A percentile compares a stretch with the other conserved stretches of the same genome.
Evolutionary conservation across 352 stramenopile species (phyloP).

Genomic region (Globisporangium splendens): DNA sequence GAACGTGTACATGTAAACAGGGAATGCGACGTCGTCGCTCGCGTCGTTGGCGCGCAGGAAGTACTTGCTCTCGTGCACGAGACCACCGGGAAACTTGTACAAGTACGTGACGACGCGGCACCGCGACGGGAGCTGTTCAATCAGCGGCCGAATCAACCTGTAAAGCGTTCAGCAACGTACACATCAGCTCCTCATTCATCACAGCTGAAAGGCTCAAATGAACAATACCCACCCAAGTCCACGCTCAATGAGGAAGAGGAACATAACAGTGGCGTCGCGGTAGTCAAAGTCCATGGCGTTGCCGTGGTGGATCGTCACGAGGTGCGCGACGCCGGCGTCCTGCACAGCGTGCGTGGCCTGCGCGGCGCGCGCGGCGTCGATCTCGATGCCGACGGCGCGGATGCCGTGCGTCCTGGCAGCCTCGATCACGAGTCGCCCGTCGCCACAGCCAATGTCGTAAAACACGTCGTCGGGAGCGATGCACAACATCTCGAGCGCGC

Average conservation of each 20-base stretch:
- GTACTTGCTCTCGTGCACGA: slow-evolving; percentile 34
- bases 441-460: slow-evolving; percentile 78
- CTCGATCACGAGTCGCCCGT: slow-evolving; percentile 66
- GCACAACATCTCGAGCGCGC: slow-evolving; percentile 49
- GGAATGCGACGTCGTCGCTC: slow-evolving; percentile 48
- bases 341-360: slow-evolving; percentile 24
- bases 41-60: slow-evolving; percentile 41
- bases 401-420: slow-evolving; percentile 46
- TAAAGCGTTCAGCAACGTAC: neutral
- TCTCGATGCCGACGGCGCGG: slow-evolving; percentile 63
- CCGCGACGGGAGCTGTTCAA: slow-evolving; percentile 29
- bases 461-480: slow-evolving; percentile 43
- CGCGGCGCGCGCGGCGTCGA: slow-evolving; percentile 39
- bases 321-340: slow-evolving; percentile 28
- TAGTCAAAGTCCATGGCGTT: slow-evolving; percentile 76
- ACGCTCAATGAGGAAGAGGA: slow-evolving; percentile 78
- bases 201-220: neutral
- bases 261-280: slow-evolving; percentile 60
- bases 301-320: slow-evolving; percentile 62
- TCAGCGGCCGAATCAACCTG: slow-evolving; percentile 51
- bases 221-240: slow-evolving; percentile 45
- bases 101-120: slow-evolving; percentile 77
- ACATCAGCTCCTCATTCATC: neutral
- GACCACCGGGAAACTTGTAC: slow-evolving; percentile 53
- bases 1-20: slow-evolving; percentile 76